Conservation (phyloP, 2,329 filamentous ascomycete species). For the Colletotrichum navitas region DNA sequence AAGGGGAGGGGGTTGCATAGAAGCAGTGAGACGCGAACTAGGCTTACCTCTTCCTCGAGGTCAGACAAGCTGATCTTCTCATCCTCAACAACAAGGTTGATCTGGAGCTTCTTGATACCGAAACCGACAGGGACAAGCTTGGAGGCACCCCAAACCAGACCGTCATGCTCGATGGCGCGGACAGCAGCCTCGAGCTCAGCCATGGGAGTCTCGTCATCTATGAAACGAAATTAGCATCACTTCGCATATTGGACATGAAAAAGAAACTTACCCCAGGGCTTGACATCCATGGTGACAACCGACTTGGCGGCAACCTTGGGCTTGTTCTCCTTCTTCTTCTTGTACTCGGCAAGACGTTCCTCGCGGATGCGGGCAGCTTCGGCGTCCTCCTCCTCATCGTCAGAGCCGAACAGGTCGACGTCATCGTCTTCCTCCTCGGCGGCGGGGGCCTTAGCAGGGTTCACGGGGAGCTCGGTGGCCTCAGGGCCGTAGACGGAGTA, state of each 20-base stretch:
- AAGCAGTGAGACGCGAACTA: not conserved
- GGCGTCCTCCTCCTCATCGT: constrained; percentile 93
- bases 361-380: constrained; percentile 88
- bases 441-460: constrained; percentile 86
- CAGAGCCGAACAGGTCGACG: constrained; percentile 92
- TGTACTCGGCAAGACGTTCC: constrained; percentile 92
- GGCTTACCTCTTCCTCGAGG: constrained; percentile 75
- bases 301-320: constrained; percentile 95
- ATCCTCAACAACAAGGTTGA: constrained; percentile 97
- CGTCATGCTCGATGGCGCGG: constrained; percentile 87
- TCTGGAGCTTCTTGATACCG: constrained; percentile 99
- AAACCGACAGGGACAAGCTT: constrained; percentile 92
- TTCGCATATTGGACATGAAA: not conserved
- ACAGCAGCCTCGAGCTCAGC: constrained; percentile 83
- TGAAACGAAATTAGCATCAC: constrained; percentile 44
- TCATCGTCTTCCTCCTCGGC: constrained; percentile 81
- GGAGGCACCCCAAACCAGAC: constrained; percentile 94
- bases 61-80: constrained; percentile 92
- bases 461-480: constrained; percentile 79
- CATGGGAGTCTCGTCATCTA: constrained; percentile 96
- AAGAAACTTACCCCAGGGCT: constrained; percentile 91
- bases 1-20: not conserved
- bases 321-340: constrained; percentile 96
- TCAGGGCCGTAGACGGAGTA: constrained; percentile 95
- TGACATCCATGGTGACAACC: constrained; percentile 93